Base-by-base conservation (phyloP, 164 flowering plant genomes). In the Piper betle region DNA sequence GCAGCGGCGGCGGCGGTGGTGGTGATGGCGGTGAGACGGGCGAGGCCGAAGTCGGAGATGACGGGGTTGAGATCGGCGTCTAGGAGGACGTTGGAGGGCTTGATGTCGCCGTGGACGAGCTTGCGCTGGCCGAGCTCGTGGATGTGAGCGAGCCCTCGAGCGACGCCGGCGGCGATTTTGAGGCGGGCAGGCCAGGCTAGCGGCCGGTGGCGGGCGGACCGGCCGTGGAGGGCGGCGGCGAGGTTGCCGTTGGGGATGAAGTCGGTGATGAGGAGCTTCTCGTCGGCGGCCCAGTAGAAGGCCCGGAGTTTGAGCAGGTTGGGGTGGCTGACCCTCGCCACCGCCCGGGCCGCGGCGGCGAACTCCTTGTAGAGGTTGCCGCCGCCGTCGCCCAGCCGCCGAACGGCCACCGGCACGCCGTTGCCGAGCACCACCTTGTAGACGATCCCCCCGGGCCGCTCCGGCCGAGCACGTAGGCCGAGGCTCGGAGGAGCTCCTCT, bases 221-320 rank as follows among this genome's bases (percentile, higher is more conserved):
- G 79, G 90, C 98, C 97, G 20, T 79, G 82, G 37, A 93, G 86
- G 60, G 95, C 96, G 71, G 74, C 69, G 60, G 79, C 84, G 77
- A 93, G 73, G 66, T 79, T 93, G 75, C 99, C 99, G 69, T 90
- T 85, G 68, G 91, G 82, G 71, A 93, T 79, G 77, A 82, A 93
- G 69, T 93, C 97, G 53, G 78, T 72, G 60, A 93, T 84, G 25
- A 93, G 90, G 52, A 93, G 87, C 79, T 93, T 93, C 73, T 90
- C 99, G 66, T 93, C 99, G 1, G 89, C 75, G 43, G 99, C 97
- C 97, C 97, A 93, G 62, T 90, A 93, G 71, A 88, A 90, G 57
- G 99, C 99, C 56, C 95, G 81, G 68, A 91, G 55, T 58, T 55
- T 80, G 55, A 88, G 96, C 39, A 93, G 42, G 63, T 93, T 93